These are phyloP conservation scores for Alternaria triticimaculans DNA, from an alignment of 2,329 filamentous ascomycete genomes.

Conservation along the genomic window DNA sequence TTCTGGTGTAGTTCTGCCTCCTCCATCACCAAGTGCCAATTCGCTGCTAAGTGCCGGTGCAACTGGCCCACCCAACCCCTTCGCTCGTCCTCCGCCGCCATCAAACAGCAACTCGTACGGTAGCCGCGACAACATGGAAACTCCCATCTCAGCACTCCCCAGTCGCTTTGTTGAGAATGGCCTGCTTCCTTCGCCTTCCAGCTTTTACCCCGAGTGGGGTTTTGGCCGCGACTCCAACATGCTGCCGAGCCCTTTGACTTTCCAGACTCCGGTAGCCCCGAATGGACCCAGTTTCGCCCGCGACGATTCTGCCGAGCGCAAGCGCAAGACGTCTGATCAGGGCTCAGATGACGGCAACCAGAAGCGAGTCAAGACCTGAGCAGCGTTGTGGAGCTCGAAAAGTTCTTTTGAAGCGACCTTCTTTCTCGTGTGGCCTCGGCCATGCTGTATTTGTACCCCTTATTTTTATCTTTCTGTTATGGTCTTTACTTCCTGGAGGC, in stretches of 20 bases:
- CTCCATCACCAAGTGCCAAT: conserved; percentile 88
- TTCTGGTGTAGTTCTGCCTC: conserved; percentile 80
- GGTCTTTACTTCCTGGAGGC: conserved; percentile 4
- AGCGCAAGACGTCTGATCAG: conserved; percentile 51
- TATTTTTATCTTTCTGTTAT: conserved; percentile 8
- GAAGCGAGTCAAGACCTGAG: conserved; percentile 48
- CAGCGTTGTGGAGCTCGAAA: not conserved
- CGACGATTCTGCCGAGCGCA: conserved; percentile 50
- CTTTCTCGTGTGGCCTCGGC: not conserved
- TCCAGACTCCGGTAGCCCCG: conserved; percentile 75
- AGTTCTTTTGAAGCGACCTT: not conserved
- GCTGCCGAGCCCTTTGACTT: conserved; percentile 89
- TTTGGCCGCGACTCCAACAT: conserved; percentile 82
- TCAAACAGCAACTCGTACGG: conserved; percentile 58
- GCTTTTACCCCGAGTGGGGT: conserved; percentile 92
- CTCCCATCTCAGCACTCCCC: conserved; percentile 91
- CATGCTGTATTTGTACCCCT: conserved; percentile 16
- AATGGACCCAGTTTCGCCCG: conserved; percentile 54
- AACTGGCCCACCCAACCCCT: conserved; percentile 91
- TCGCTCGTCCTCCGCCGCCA: conserved; percentile 84
- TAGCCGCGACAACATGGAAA: conserved; percentile 61
- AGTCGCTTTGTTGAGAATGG: conserved; percentile 89
- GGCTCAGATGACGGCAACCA: conserved; percentile 45
- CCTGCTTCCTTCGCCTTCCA: conserved; percentile 86
- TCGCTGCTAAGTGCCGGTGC: conserved; percentile 89